Conservation (phyloP, 2,329 filamentous ascomycete species). For the Colletotrichum sp. region DNA sequence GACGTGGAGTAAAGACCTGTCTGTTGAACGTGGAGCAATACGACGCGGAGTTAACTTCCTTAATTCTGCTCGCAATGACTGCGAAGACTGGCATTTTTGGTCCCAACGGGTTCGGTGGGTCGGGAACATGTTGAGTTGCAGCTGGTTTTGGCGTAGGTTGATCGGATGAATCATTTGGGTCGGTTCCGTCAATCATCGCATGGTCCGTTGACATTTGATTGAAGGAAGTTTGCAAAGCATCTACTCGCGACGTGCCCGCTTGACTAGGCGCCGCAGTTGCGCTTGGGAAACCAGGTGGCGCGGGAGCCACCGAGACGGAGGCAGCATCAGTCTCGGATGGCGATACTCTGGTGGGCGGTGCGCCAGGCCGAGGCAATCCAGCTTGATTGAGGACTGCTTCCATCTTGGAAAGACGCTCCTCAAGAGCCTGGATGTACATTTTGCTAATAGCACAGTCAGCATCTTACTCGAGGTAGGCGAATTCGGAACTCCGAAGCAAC, state of each 20-base stretch:
- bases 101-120: background rate
- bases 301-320: constrained; percentile 1
- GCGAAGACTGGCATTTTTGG: constrained; percentile 10
- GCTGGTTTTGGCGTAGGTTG: background rate
- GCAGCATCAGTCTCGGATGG: constrained; percentile 14
- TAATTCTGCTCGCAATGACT: background rate
- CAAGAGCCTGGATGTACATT: constrained; percentile 16
- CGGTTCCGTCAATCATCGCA: background rate
- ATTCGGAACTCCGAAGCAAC: too few species aligned
- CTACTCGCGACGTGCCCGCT: background rate
- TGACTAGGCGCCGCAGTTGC: background rate
- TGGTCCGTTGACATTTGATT: background rate
- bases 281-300: background rate
- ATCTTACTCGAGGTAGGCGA: background rate
- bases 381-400: constrained; percentile 11
- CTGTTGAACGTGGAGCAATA: constrained; percentile 19
- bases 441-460: background rate
- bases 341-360: constrained; percentile 5
- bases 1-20: constrained; percentile 9
- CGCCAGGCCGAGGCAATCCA: constrained; percentile 4
- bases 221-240: background rate
- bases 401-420: constrained; percentile 21
- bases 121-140: background rate
- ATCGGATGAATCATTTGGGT: background rate
- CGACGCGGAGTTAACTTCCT: constrained; percentile 2